Evolutionary conservation across 208 protist species (phyloP).

Genomic region (Jaenimonas drosophilae): DNA sequence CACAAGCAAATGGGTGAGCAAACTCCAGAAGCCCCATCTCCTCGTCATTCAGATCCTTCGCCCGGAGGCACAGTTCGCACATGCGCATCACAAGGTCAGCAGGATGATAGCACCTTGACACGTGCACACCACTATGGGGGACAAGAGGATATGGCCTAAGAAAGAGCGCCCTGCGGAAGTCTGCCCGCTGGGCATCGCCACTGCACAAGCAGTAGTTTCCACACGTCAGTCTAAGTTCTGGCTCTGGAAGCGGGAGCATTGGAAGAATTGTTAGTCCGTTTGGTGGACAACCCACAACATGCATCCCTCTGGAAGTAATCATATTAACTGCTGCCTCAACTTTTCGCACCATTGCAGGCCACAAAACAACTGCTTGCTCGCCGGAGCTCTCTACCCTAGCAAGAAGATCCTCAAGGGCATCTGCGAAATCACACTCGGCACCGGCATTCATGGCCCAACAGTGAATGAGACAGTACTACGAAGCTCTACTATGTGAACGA

Average conservation of each 20-base stretch:
- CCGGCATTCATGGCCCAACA: neutral
- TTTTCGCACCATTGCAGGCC: constrained; percentile 33
- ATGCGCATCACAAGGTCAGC: too few relatives aligned
- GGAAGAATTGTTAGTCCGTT: constrained; percentile 67
- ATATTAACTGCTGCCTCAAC: constrained; percentile 58
- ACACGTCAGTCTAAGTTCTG: constrained; percentile 47
- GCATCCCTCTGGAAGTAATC: constrained; percentile 40
- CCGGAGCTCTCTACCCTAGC: constrained; percentile 47
- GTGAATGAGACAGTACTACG: too few relatives aligned
- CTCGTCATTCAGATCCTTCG: too few relatives aligned
- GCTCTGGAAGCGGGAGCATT: constrained; percentile 38
- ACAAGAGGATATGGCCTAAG: too few relatives aligned
- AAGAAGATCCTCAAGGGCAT: neutral
- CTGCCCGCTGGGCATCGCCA: constrained; percentile 1
- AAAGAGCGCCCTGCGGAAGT: too few relatives aligned
- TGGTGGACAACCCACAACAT: constrained; percentile 50
- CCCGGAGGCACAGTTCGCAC: too few relatives aligned
- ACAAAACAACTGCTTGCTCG: constrained; percentile 47
- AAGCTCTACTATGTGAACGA: too few relatives aligned
- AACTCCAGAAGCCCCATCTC: too few relatives aligned
- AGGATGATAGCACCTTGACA: too few relatives aligned
- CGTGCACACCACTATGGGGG: too few relatives aligned
- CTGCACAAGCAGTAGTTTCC: constrained; percentile 31
- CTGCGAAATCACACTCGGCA: neutral
- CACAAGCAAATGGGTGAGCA: too few relatives aligned